Evolutionary conservation across 495 filamentous ascomycete genomes (phyloP).

Genomic region (Neurospora sp.): DNA sequence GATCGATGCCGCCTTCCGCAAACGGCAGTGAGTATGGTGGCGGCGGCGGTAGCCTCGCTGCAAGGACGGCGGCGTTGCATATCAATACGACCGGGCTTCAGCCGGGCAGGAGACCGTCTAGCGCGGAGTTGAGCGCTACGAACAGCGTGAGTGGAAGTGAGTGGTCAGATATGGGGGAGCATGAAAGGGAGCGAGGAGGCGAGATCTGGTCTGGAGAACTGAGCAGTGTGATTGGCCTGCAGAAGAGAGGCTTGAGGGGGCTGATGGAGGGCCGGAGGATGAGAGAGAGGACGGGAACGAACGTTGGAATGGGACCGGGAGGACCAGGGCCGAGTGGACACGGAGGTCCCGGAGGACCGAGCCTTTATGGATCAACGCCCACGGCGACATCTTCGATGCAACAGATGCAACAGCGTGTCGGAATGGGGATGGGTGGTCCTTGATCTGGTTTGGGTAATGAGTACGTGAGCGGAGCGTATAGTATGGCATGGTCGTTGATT

Average conservation of each 20-base stretch:
- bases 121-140: constrained; percentile 40
- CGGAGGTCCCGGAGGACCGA: background rate
- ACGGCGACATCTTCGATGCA: background rate
- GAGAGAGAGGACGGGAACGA: constrained; percentile 50
- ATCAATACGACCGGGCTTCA: constrained; percentile 30
- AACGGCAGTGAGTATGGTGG: constrained; percentile 10
- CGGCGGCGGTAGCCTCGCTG: constrained; percentile 5
- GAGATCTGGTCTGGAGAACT: constrained; percentile 78
- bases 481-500: background rate
- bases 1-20: constrained; percentile 11
- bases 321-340: background rate
- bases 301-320: constrained; percentile 1
- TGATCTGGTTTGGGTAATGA: background rate
- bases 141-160: constrained; percentile 38
- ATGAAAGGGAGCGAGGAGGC: constrained; percentile 15
- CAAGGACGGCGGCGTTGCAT: constrained; percentile 20
- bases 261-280: constrained; percentile 91
- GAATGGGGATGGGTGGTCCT: background rate
- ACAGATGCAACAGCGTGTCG: background rate
- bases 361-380: background rate
- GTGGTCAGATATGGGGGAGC: constrained; percentile 34
- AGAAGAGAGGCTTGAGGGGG: constrained; percentile 85
- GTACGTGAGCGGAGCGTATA: background rate
- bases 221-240: constrained; percentile 89
- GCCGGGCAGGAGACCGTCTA: constrained; percentile 20